phyloP scores from a whole-genome alignment of 2,329 filamentous ascomycete genomes.

The Botrytis aclada region DNA sequence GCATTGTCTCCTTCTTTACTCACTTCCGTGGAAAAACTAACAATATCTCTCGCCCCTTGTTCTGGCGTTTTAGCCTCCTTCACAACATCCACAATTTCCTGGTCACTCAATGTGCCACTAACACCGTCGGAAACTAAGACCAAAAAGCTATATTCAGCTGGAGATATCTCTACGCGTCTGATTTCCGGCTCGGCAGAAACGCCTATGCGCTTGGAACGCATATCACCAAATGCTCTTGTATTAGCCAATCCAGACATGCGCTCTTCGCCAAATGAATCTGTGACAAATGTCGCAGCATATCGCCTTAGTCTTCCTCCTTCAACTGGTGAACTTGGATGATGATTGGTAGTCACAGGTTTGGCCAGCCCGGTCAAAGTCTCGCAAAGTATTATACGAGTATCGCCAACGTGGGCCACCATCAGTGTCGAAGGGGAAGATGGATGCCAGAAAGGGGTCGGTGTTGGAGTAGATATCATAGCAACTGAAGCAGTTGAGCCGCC shows the following conservation, averaged over 20 bases:
- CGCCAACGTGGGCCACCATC: constrained; percentile 85
- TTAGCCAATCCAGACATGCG: constrained; percentile 92
- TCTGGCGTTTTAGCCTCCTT: constrained; percentile 93
- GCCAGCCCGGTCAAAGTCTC: constrained; percentile 78
- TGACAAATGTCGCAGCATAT: constrained; percentile 83
- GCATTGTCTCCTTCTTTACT: constrained; percentile 59
- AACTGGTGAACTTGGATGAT: constrained; percentile 83
- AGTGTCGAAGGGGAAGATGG: constrained; percentile 80
- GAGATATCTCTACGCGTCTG: constrained; percentile 70
- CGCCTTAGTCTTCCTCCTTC: constrained; percentile 81
- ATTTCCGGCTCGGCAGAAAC: constrained; percentile 94
- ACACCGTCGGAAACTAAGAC: constrained; percentile 88
- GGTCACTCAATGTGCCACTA: constrained; percentile 79
- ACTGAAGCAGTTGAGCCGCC: constrained; percentile 91
- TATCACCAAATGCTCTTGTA: constrained; percentile 90
- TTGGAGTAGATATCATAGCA: constrained; percentile 87
- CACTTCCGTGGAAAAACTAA: constrained; percentile 86
- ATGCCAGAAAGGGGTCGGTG: constrained; percentile 92
- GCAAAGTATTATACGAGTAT: constrained; percentile 87
- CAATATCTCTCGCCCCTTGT: constrained; percentile 73
- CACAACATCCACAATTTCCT: constrained; percentile 93
- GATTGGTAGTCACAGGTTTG: constrained; percentile 80
- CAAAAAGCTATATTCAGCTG: constrained; percentile 85
- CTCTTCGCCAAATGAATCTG: constrained; percentile 96
- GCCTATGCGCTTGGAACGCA: constrained; percentile 85